Evolutionary conservation across 2,329 filamentous ascomycete species (phyloP).

Genomic region (Mariannaea sp.): DNA sequence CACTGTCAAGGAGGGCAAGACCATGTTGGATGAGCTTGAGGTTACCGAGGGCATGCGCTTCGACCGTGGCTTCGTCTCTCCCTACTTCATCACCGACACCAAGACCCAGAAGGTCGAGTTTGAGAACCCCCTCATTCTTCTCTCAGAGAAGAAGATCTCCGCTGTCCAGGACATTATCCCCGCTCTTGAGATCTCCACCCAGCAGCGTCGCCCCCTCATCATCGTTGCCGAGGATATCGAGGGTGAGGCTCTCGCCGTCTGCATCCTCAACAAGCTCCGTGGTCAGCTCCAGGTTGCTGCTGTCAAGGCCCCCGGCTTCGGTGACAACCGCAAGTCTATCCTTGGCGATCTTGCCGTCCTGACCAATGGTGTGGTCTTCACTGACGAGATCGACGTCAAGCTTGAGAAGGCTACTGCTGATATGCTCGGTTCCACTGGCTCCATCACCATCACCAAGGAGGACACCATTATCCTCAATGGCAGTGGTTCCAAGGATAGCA

Average conservation of each 20-base stretch:
- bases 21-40: constrained; percentile 95
- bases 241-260: constrained; percentile 96
- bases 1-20: constrained; percentile 99
- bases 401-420: constrained; percentile 97
- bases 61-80: constrained; percentile 97
- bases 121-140: constrained; percentile 97
- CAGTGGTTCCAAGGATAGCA: constrained; percentile 90
- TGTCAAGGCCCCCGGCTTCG: constrained; percentile 98
- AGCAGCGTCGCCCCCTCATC: constrained; percentile 91
- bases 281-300: constrained; percentile 98
- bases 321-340: constrained; percentile 99
- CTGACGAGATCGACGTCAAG: constrained; percentile 97
- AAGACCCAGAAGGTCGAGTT: constrained; percentile 99
- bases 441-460: constrained; percentile 99
- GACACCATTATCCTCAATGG: constrained; percentile 99
- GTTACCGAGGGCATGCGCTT: constrained; percentile 99
- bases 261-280: constrained; percentile 99
- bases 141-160: constrained; percentile 99
- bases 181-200: constrained; percentile 94
- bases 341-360: constrained; percentile 95
- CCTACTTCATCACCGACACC: constrained; percentile 99
- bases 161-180: constrained; percentile 99
- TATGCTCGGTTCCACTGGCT: constrained; percentile 94
- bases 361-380: constrained; percentile 97
- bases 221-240: constrained; percentile 99